Conservation (phyloP, 2,329 filamentous ascomycete species). For the Calonectria hawksworthii region DNA sequence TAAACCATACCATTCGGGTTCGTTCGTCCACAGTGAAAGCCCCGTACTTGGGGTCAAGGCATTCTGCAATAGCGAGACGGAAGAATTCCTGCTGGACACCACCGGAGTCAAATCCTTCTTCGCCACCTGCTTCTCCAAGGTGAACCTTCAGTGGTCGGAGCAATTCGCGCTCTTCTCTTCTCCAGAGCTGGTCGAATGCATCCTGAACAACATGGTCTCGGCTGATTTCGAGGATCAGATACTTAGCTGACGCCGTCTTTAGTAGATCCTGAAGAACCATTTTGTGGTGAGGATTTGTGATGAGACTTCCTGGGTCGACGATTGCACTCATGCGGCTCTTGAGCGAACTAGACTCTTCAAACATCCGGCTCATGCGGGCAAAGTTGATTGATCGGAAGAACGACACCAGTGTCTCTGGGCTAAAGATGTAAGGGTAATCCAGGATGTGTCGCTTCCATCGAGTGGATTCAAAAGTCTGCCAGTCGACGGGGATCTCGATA, state of each 20-base stretch:
- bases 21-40: slow-evolving; percentile 84
- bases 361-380: slow-evolving; percentile 84
- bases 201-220: slow-evolving; percentile 78
- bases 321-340: slow-evolving; percentile 70
- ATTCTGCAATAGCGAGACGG: slow-evolving; percentile 83
- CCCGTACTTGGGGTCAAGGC: slow-evolving; percentile 82
- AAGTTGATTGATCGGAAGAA: slow-evolving; percentile 94
- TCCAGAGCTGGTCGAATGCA: slow-evolving; percentile 90
- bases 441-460: slow-evolving; percentile 80
- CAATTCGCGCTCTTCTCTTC: slow-evolving; percentile 84
- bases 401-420: slow-evolving; percentile 77
- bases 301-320: slow-evolving; percentile 66
- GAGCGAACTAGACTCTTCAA: slow-evolving; percentile 76
- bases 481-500: slow-evolving; percentile 80
- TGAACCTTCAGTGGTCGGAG: slow-evolving; percentile 89
- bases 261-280: slow-evolving; percentile 74
- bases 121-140: slow-evolving; percentile 84
- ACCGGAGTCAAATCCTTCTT: slow-evolving; percentile 93
- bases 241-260: slow-evolving; percentile 77
- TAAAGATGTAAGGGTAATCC: slow-evolving; percentile 86
- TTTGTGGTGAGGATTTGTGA: slow-evolving; percentile 71
- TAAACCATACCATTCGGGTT: slow-evolving; percentile 90
- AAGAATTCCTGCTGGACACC: slow-evolving; percentile 99
- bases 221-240: slow-evolving; percentile 78
- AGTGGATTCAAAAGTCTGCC: slow-evolving; percentile 73